Evolutionary conservation across 148 eudicot genomes (phyloP).

Genomic region (Chenopodium berlandieri): DNA sequence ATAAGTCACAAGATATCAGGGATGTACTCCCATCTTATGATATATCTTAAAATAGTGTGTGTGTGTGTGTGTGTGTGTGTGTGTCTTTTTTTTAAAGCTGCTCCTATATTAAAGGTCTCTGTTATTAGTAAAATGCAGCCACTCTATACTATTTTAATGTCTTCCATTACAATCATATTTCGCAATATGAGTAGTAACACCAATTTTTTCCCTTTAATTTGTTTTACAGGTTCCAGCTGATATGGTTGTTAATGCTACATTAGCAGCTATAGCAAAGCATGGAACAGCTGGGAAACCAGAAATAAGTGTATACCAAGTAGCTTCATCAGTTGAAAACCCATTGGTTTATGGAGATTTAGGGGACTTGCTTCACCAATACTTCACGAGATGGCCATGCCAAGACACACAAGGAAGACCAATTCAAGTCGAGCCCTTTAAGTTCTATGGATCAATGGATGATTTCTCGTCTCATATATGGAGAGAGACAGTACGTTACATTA

Average conservation of each 20-base stretch:
- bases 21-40: neutral
- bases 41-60: neutral
- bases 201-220: neutral
- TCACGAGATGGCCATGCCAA: constrained; percentile 56
- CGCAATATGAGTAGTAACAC: neutral
- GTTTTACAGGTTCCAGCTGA: constrained; percentile 84
- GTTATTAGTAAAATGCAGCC: neutral
- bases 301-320: constrained; percentile 74
- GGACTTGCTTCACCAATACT: constrained; percentile 60
- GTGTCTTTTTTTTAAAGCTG: no score
- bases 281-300: constrained; percentile 66
- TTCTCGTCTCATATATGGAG: constrained; percentile 76
- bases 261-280: constrained; percentile 97
- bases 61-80: no score
- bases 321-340: constrained; percentile 91
- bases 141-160: neutral
- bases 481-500: constrained; percentile 46
- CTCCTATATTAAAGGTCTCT: no score
- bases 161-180: neutral
- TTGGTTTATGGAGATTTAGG: constrained; percentile 66
- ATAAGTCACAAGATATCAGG: neutral
- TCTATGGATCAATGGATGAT: constrained; percentile 76
- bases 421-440: constrained; percentile 60
- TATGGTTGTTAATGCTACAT: constrained; percentile 89
- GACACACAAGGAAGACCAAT: constrained; percentile 74